Base-by-base conservation (phyloP, 2,329 filamentous ascomycete species). In the Cladosporium austrohemisphaericum region DNA sequence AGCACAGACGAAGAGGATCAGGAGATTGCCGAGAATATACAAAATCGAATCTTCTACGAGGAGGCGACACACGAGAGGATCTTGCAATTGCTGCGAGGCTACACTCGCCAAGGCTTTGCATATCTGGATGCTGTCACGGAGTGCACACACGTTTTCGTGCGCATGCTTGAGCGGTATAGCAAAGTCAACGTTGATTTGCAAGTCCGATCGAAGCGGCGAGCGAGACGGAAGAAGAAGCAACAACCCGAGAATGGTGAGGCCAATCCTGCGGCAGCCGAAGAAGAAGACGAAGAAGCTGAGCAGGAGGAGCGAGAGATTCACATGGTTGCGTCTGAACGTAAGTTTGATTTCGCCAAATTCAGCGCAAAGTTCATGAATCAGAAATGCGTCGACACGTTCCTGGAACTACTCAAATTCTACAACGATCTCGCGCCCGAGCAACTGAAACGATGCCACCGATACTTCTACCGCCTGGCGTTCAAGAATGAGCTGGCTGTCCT, bases 31-130 rank as follows among this genome's bases (percentile, higher is more conserved):
- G 92, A 98, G 65, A 98, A 98, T 59, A 96, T 95, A 10, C 81
- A 95, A 45, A 94, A 86, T 60, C 88, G 92, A 53, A 88, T 98
- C n/a, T 98, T 98, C 67, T 98, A 98, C 70, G 93, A 98, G 68
- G 90, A 97, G 63, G 81, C 88, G 0, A 96, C 91, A 0, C 91
- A 98, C 62, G 92, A 98, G 54, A 79, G 87, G 19, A 80, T 98
- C 44, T 79, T 92, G 23, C 80, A 83, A 52, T 86, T 96, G 46
- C 76, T 92, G 1, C 79, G 85, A 55, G 84, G 79, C n/a, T 97
- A 94, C 72, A 95, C 94, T 58, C 88, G 92, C 52, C 93, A 97
- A 70, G 87, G 88, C 0, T 93, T 96, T 59, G 88, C 90, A 49
- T 98, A 96, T 59, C 77, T 98, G 1, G 91, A 98, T 68, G 86